Conservation (phyloP, 2,329 filamentous ascomycete species). For the Scleromitrula shiraiana region DNA sequence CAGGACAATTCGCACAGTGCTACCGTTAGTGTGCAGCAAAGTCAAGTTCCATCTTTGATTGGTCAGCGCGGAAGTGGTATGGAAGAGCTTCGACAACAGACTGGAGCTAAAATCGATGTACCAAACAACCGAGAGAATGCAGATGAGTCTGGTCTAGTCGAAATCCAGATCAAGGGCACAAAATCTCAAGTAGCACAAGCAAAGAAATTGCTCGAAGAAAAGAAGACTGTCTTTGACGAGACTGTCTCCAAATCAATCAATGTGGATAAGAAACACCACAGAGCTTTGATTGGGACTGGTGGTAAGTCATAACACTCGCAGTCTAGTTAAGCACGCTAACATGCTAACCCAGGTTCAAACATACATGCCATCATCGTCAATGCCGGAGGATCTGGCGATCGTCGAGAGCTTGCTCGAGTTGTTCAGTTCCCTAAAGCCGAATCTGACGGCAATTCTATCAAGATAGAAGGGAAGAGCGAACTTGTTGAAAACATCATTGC, state of each 20-base stretch:
- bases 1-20: constrained; percentile 79
- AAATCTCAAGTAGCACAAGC: constrained; percentile 86
- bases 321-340: constrained; percentile 3
- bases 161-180: constrained; percentile 87
- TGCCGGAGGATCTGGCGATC: constrained; percentile 84
- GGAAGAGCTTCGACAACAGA: constrained; percentile 77
- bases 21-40: constrained; percentile 78
- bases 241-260: constrained; percentile 79
- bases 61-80: constrained; percentile 84
- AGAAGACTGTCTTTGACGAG: constrained; percentile 79
- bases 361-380: constrained; percentile 79
- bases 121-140: constrained; percentile 68
- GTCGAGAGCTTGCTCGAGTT: constrained; percentile 74
- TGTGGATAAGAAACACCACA: constrained; percentile 92
- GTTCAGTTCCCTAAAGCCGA: constrained; percentile 93
- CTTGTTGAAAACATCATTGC: constrained; percentile 85
- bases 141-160: constrained; percentile 60
- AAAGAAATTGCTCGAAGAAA: constrained; percentile 82
- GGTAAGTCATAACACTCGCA: constrained; percentile 48
- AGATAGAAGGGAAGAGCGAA: constrained; percentile 73
- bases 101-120: constrained; percentile 85
- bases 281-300: constrained; percentile 77
- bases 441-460: constrained; percentile 73
- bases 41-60: constrained; percentile 88
- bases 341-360: constrained; percentile 55